Evolutionary conservation across 2,329 filamentous ascomycete genomes (phyloP).

Genomic region (Malbranchea zuffiana): DNA sequence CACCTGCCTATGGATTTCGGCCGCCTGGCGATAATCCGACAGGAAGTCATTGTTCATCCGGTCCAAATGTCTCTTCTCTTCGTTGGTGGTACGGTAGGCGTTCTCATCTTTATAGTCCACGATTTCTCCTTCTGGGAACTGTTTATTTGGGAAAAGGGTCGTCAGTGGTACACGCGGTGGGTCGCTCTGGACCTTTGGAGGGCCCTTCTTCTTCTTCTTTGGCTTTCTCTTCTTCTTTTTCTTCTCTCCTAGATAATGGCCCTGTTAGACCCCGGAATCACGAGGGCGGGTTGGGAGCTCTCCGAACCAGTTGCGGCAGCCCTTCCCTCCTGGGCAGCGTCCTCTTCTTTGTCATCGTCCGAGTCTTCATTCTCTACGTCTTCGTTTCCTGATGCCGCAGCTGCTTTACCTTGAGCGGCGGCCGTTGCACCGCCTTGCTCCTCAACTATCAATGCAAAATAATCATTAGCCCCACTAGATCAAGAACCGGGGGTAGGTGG

Average conservation of each 20-base stretch:
- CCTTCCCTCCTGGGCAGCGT: slow-evolving; percentile 29
- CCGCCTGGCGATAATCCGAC: slow-evolving; percentile 68
- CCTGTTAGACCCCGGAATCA: slow-evolving; percentile 10
- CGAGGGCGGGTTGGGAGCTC: neutral
- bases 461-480: neutral
- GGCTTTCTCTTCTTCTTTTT: slow-evolving; percentile 80
- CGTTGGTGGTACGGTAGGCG: slow-evolving; percentile 63
- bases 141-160: slow-evolving; percentile 59
- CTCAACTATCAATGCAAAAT: slow-evolving; percentile 25
- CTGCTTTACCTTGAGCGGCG: slow-evolving; percentile 20
- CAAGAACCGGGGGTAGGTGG: neutral
- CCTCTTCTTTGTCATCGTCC: slow-evolving; percentile 44
- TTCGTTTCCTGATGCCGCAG: slow-evolving; percentile 30
- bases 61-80: slow-evolving; percentile 75
- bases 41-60: slow-evolving; percentile 71
- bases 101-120: slow-evolving; percentile 70
- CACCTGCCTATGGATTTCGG: slow-evolving; percentile 83
- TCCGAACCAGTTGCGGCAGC: slow-evolving; percentile 29
- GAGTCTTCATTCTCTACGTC: slow-evolving; percentile 45
- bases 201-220: slow-evolving; percentile 55
- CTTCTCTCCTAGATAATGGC: slow-evolving; percentile 37
- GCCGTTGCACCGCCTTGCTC: slow-evolving; percentile 25
- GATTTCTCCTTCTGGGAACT: slow-evolving; percentile 68
- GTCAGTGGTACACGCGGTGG: slow-evolving; percentile 65
- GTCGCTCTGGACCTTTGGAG: slow-evolving; percentile 59